phyloP scores from a whole-genome alignment of 306 rosid genomes.

The Clitoria ternatea region DNA sequence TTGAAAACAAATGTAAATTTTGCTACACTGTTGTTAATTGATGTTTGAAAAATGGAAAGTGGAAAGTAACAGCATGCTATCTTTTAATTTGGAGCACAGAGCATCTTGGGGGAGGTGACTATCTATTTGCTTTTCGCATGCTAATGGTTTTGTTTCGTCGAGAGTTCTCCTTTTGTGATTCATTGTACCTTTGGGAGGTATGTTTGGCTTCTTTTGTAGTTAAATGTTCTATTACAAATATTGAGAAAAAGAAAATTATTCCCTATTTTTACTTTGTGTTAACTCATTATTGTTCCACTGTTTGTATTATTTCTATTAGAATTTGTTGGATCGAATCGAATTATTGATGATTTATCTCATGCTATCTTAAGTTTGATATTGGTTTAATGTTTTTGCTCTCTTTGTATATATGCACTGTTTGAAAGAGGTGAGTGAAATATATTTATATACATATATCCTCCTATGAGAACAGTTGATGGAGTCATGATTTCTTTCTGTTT shows the following conservation, averaged over 20 bases:
- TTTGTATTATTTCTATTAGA: not conserved
- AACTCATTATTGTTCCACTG: not conserved
- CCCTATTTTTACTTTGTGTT: not conserved
- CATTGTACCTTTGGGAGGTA: slow-evolving; percentile 99
- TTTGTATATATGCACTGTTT: not conserved
- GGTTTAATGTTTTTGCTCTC: not conserved
- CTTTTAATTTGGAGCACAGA: slow-evolving; percentile 59
- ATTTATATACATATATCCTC: no score
- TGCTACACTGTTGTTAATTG: slow-evolving; percentile 14
- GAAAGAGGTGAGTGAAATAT: no score
- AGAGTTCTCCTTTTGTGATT: slow-evolving; percentile 96
- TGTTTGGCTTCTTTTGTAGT: slow-evolving; percentile 10
- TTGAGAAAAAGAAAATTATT: not conserved
- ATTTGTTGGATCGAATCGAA: slow-evolving; percentile 14
- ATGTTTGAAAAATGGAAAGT: slow-evolving; percentile 13
- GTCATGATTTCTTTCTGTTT: not conserved
- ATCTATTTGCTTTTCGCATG: slow-evolving; percentile 98
- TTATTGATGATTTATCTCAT: not conserved
- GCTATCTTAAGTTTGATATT: not conserved
- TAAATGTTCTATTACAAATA: not conserved
- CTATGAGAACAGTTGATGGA: not conserved
- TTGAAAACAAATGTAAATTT: not conserved
- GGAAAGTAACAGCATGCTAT: slow-evolving; percentile 23
- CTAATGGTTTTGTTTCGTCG: slow-evolving; percentile 98
- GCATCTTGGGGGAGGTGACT: slow-evolving; percentile 94